Percentiles rank a stretch among this genome's conserved stretches.
These are phyloP conservation scores for Trichophyton mentagrophytes DNA, from an alignment of 2,329 filamentous ascomycete genomes.

Conservation along the genomic window DNA sequence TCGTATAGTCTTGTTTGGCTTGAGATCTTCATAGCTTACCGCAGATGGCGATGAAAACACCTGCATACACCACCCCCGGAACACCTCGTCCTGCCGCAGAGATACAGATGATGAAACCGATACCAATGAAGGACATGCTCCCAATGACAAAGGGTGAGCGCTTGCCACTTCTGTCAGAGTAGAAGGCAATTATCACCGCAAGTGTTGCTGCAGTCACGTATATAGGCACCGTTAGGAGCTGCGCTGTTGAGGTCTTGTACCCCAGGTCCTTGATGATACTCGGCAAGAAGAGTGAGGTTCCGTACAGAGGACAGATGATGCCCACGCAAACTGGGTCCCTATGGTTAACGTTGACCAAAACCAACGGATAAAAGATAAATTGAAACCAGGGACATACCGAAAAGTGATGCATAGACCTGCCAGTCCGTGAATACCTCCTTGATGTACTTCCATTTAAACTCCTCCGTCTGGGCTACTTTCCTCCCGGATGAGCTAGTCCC, in stretches of 20 bases:
- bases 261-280: conserved; percentile 32
- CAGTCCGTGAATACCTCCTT: conserved; percentile 30
- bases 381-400: conserved; percentile 22
- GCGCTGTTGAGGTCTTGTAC: conserved; percentile 28
- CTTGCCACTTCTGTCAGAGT: conserved; percentile 46
- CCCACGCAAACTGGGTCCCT: conserved; percentile 29
- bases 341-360: conserved; percentile 4
- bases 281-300: conserved; percentile 29
- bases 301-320: conserved; percentile 32
- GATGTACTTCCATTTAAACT: conserved; percentile 30
- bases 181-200: conserved; percentile 36
- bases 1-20: neutral
- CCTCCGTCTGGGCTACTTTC: conserved; percentile 20
- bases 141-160: conserved; percentile 44
- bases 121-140: conserved; percentile 41
- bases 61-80: conserved; percentile 35
- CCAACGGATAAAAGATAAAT: neutral
- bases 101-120: conserved; percentile 45
- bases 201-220: conserved; percentile 30
- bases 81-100: conserved; percentile 23
- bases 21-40: conserved; percentile 18
- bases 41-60: conserved; percentile 36
- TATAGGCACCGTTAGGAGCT: conserved; percentile 31
- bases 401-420: conserved; percentile 29
- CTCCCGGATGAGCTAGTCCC: conserved; percentile 18